Conservation (phyloP, 345 rosid species). For the Rhodomyrtus tomentosa region DNA sequence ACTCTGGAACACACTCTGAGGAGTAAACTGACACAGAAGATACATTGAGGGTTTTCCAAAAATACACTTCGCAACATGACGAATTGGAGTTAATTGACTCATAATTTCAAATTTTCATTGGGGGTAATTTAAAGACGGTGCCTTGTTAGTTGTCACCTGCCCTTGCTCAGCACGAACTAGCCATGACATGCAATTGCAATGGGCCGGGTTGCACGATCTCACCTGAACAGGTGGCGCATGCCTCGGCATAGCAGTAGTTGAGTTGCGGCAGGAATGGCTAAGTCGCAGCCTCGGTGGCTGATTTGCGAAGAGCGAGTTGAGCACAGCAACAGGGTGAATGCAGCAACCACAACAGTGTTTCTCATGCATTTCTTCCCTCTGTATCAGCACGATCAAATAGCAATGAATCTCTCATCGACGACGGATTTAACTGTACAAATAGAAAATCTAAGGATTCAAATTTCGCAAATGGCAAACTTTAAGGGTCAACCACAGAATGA, state of each 20-base stretch:
- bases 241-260: not conserved
- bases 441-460: no score
- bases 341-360: not conserved
- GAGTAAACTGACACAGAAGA: no score
- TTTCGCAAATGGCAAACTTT: not conserved
- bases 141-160: no score
- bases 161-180: no score
- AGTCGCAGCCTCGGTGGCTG: not conserved
- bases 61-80: no score
- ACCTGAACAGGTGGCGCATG: not conserved
- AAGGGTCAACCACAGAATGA: not conserved
- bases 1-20: not conserved
- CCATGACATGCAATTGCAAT: no score
- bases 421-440: no score
- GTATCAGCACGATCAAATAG: not conserved
- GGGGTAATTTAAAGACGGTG: no score
- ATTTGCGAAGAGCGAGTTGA: not conserved
- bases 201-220: not conserved
- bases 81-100: no score
- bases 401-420: not conserved
- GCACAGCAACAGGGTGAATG: not conserved
- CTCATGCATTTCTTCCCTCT: not conserved
- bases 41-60: no score
- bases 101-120: no score
- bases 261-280: not conserved